phyloP scores from a whole-genome alignment of 140 eudicot species.

The Stevia rebaudiana region DNA sequence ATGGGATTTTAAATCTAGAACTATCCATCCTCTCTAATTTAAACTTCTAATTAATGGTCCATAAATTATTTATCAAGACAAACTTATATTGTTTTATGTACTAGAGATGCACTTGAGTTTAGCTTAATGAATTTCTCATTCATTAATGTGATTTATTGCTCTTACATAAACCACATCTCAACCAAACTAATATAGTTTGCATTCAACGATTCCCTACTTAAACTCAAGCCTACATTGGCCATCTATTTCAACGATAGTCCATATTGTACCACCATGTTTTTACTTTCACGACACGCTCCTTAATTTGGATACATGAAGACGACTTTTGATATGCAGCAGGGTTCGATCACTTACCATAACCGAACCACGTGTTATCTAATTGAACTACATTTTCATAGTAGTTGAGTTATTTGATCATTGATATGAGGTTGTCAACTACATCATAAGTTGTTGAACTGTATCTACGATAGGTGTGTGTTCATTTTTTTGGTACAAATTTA shows the following conservation, averaged over 20 bases:
- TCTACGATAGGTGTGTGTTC: too few relatives aligned
- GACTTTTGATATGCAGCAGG: neutral
- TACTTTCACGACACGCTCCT: neutral
- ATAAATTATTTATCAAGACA: constrained; percentile 15
- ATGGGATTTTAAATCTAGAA: neutral
- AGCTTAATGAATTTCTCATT: neutral
- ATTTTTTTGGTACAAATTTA: too few relatives aligned
- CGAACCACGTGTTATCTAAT: neutral
- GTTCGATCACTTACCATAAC: neutral
- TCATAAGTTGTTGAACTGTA: too few relatives aligned
- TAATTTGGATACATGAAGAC: neutral
- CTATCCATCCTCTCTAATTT: constrained; percentile 11
- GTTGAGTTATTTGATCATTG: neutral
- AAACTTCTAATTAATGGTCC: constrained; percentile 10
- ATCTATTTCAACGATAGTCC: neutral
- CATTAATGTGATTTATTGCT: neutral
- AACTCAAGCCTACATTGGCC: neutral
- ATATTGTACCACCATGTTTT: neutral
- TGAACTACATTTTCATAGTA: neutral
- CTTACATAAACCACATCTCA: neutral
- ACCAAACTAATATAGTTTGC: neutral
- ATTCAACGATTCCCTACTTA: neutral
- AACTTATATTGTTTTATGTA: constrained; percentile 14
- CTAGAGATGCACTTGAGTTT: neutral
- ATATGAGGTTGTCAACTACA: neutral